Conservation (phyloP, 2,329 filamentous ascomycete species). For the Periconia sp. region DNA sequence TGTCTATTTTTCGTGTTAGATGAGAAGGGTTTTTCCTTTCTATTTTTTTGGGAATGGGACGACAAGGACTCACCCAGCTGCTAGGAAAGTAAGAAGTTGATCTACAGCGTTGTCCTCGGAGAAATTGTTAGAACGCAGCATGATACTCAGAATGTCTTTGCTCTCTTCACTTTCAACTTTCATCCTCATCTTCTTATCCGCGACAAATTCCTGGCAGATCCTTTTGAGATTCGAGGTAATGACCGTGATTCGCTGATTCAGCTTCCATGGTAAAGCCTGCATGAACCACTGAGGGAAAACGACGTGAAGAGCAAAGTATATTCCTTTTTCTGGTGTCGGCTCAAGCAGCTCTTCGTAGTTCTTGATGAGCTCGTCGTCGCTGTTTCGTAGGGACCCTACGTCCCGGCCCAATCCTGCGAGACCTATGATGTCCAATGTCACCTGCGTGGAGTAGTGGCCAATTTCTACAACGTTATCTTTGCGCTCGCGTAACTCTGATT, state of each 20-base stretch:
- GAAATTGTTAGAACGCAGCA: constrained; percentile 57
- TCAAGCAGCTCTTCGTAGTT: constrained; percentile 49
- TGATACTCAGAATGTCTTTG: constrained; percentile 50
- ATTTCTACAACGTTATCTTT: constrained; percentile 44
- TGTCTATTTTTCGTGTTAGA: constrained; percentile 48
- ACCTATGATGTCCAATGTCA: constrained; percentile 52
- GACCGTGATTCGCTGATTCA: constrained; percentile 46
- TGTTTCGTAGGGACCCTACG: constrained; percentile 45
- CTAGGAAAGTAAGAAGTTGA: constrained; percentile 59
- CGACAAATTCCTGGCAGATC: constrained; percentile 51
- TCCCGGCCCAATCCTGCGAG: constrained; percentile 49
- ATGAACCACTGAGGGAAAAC: constrained; percentile 44
- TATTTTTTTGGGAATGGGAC: not conserved
- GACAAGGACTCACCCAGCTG: constrained; percentile 50
- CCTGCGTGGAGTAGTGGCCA: constrained; percentile 47
- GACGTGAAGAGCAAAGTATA: constrained; percentile 47
- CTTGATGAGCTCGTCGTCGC: constrained; percentile 45
- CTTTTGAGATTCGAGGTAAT: constrained; percentile 40
- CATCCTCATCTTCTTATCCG: constrained; percentile 49
- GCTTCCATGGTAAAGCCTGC: constrained; percentile 48
- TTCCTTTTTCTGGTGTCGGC: constrained; percentile 51
- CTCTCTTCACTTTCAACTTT: constrained; percentile 35
- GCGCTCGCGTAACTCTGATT: constrained; percentile 49
- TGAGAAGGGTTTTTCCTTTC: not conserved
- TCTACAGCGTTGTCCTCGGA: constrained; percentile 56